A percentile compares a stretch with the other conserved stretches of the same genome.
phyloP scores from a whole-genome alignment of 257 asterid genomes.

The Cynanchum wilfordii region DNA sequence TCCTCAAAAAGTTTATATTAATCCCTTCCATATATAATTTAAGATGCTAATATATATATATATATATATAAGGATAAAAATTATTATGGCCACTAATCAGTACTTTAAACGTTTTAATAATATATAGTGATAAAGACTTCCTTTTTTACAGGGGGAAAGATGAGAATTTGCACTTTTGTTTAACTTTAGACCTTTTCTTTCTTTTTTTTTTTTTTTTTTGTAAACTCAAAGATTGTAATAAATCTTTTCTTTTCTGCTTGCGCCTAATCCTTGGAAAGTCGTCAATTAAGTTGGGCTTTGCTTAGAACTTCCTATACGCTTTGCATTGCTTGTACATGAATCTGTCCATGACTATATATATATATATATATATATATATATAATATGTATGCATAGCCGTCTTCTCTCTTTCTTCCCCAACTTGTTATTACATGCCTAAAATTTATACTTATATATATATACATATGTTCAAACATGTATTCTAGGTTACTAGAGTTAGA shows the following conservation, averaged over 20 bases:
- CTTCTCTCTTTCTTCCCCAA: background rate
- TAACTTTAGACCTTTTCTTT: background rate
- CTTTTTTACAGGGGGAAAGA: constrained; percentile 1
- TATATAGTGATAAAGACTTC: background rate
- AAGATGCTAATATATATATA: no score
- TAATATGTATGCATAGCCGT: background rate
- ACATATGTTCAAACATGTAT: no score
- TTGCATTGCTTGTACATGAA: background rate
- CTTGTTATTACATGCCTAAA: background rate
- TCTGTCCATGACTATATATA: background rate
- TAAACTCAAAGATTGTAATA: background rate
- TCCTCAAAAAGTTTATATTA: background rate
- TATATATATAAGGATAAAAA: no score
- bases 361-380: no score
- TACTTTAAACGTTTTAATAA: background rate
- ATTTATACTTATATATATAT: no score
- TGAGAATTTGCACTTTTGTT: background rate
- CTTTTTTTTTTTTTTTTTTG: background rate
- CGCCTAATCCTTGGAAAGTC: background rate
- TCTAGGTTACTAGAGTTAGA: no score
- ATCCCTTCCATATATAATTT: background rate
- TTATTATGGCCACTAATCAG: background rate
- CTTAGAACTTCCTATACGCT: background rate
- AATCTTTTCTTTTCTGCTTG: background rate
- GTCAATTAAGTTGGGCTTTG: constrained; percentile 13